Evolutionary conservation across 345 rosid genomes (phyloP).

Genomic region (Erodium maritimum): DNA sequence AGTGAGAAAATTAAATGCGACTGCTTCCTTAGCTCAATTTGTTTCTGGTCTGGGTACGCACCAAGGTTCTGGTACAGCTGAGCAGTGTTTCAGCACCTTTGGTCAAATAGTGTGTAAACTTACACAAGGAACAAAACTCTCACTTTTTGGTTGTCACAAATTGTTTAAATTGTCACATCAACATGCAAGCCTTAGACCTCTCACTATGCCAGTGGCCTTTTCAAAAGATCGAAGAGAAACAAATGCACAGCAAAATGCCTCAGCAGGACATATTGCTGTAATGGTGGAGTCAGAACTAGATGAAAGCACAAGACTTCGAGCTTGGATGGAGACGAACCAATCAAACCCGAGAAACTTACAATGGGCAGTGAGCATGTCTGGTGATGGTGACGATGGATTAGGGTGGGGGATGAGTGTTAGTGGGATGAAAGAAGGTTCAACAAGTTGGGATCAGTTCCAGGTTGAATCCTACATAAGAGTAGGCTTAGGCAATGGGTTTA

Average conservation of each 20-base stretch:
- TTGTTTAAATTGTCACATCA: constrained; percentile 21
- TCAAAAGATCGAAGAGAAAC: constrained; percentile 14
- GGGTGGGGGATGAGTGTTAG: constrained; percentile 73
- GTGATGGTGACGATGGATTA: constrained; percentile 46
- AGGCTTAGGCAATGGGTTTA: constrained; percentile 34
- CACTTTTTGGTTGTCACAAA: constrained; percentile 49
- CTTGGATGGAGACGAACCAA: constrained; percentile 69
- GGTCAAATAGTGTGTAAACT: constrained; percentile 58
- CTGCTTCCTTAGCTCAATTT: constrained; percentile 59
- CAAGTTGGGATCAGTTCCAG: constrained; percentile 35
- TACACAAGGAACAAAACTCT: constrained; percentile 40
- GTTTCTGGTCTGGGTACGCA: no score
- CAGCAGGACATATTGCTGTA: constrained; percentile 38
- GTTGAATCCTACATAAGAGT: constrained; percentile 55
- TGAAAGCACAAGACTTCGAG: constrained; percentile 43
- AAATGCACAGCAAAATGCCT: no score
- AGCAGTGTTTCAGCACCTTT: constrained; percentile 45
- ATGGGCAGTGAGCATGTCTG: constrained; percentile 53
- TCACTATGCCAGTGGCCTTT: constrained; percentile 40
- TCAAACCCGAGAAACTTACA: constrained; percentile 29
- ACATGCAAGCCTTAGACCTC: constrained; percentile 27
- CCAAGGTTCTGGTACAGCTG: no score
- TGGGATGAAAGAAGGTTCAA: constrained; percentile 35
- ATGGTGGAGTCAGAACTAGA: constrained; percentile 56
- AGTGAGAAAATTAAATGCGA: constrained; percentile 44